A percentile compares a stretch with the other conserved stretches of the same genome.
These are phyloP conservation scores for Kluyveromyces wickerhamii DNA, from an alignment of 805 yeast species.

Conservation along the genomic window DNA sequence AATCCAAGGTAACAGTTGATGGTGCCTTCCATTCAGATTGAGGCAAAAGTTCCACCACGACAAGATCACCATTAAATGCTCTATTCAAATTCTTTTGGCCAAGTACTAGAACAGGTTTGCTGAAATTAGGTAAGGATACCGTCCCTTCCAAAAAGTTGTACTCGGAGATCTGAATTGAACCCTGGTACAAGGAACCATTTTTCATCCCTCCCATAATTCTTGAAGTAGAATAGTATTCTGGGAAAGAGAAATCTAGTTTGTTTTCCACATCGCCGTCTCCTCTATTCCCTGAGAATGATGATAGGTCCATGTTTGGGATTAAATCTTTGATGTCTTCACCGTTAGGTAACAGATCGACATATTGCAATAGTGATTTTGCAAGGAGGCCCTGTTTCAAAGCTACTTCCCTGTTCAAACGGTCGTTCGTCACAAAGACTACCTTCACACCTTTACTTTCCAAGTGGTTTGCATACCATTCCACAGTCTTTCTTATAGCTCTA, in stretches of 20 bases:
- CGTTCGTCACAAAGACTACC: constrained; percentile 66
- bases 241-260: constrained; percentile 51
- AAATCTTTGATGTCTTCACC: constrained; percentile 69
- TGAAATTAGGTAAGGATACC: constrained; percentile 60
- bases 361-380: constrained; percentile 57
- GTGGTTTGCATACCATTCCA: constrained; percentile 67
- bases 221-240: constrained; percentile 72
- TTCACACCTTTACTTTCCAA: constrained; percentile 38
- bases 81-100: constrained; percentile 86
- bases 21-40: constrained; percentile 83
- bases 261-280: constrained; percentile 14
- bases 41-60: constrained; percentile 84
- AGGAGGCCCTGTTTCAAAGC: constrained; percentile 46
- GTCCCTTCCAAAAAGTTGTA: constrained; percentile 87
- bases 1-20: constrained; percentile 70
- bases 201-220: constrained; percentile 86
- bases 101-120: constrained; percentile 70
- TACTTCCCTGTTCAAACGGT: constrained; percentile 51
- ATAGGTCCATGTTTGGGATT: constrained; percentile 50
- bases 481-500: constrained; percentile 73
- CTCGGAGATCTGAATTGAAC: constrained; percentile 68
- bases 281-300: constrained; percentile 16
- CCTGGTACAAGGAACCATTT: constrained; percentile 82
- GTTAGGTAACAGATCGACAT: constrained; percentile 62
- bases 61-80: constrained; percentile 86